phyloP scores from a whole-genome alignment of 768 basidiomycete species.

The Boletus fagicola region DNA sequence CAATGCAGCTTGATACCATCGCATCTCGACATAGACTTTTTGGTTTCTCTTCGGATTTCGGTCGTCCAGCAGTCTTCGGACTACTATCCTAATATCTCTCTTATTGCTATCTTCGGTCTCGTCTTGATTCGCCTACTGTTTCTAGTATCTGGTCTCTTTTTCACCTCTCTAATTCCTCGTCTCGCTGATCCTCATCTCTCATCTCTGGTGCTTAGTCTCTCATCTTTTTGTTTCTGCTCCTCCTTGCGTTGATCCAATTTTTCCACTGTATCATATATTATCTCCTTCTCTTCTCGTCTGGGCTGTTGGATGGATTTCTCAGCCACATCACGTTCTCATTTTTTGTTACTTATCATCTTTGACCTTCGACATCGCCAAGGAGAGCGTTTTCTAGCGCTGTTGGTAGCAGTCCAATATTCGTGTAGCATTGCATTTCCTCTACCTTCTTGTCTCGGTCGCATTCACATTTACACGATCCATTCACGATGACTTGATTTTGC shows the following conservation, averaged over 20 bases:
- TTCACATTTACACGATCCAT: slow-evolving; percentile 15
- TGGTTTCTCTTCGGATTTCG: slow-evolving; percentile 24
- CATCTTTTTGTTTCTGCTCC: slow-evolving; percentile 25
- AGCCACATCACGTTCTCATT: slow-evolving; percentile 20
- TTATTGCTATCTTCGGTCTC: slow-evolving; percentile 37
- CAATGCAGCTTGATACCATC: slow-evolving; percentile 35
- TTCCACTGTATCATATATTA: slow-evolving; percentile 34
- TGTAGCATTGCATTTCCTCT: slow-evolving; percentile 38
- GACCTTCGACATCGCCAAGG: slow-evolving; percentile 36
- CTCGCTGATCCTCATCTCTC: slow-evolving; percentile 14
- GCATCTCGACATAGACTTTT: slow-evolving; percentile 23
- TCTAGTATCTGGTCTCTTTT: slow-evolving; percentile 17
- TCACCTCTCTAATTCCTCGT: slow-evolving; percentile 7
- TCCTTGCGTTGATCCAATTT: slow-evolving; percentile 32
- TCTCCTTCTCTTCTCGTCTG: slow-evolving; percentile 24
- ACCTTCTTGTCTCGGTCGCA: slow-evolving; percentile 12
- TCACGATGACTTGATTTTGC: slow-evolving; percentile 16
- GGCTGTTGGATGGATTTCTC: slow-evolving; percentile 35
- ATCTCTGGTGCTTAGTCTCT: slow-evolving; percentile 11
- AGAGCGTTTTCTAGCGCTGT: slow-evolving; percentile 31
- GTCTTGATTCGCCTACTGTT: slow-evolving; percentile 20
- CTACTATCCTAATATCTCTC: slow-evolving; percentile 34
- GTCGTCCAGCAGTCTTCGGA: slow-evolving; percentile 27
- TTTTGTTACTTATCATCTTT: slow-evolving; percentile 36
- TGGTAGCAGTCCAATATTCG: slow-evolving; percentile 27